These are phyloP conservation scores for Eucalyptus paniculata DNA, from an alignment of 345 rosid species.

Conservation along the genomic window DNA sequence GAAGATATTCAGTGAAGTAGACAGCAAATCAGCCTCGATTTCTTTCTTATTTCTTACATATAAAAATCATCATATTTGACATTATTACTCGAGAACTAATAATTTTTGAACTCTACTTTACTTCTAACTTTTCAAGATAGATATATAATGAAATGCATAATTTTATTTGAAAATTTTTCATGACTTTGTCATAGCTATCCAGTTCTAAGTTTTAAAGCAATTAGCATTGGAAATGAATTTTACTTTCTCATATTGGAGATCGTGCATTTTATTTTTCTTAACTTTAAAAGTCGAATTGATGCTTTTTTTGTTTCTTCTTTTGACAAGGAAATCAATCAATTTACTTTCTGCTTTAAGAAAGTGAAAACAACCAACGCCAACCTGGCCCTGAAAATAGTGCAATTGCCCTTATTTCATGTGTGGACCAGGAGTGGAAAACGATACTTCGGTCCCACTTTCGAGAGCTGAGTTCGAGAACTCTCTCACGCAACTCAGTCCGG, in stretches of 20 bases:
- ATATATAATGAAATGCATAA: neutral
- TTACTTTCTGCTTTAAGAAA: neutral
- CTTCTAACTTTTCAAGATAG: neutral
- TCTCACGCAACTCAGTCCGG: no score
- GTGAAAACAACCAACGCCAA: neutral
- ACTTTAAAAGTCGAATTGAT: neutral
- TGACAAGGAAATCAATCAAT: neutral
- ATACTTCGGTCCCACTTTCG: no score
- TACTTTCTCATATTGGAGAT: neutral
- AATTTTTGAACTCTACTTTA: neutral
- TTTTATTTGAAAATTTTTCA: neutral
- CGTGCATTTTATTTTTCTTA: no score
- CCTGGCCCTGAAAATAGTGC: neutral
- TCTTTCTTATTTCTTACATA: neutral
- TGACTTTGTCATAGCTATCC: neutral
- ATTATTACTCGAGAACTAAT: no score
- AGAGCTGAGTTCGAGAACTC: no score
- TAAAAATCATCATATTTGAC: no score
- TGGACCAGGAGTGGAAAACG: neutral
- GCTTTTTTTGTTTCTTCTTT: neutral
- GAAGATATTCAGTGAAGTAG: neutral
- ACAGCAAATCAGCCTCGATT: neutral
- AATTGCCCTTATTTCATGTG: neutral
- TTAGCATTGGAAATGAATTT: neutral
- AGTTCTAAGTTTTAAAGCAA: neutral